phyloP scores from a whole-genome alignment of 768 basidiomycete species.

The Tulasnella sp. region DNA sequence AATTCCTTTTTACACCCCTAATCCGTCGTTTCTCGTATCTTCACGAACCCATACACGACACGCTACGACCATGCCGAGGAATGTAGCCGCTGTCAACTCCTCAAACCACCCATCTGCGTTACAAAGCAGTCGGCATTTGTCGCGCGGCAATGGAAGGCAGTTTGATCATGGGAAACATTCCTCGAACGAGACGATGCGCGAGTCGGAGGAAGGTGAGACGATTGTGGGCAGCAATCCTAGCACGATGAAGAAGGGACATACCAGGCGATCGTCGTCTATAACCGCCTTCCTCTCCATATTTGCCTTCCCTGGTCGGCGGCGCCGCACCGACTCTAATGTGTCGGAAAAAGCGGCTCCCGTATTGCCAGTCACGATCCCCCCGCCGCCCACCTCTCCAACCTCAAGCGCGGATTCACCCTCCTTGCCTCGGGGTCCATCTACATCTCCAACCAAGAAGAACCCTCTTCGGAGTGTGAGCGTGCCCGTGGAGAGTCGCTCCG shows the following conservation, averaged over 20 bases:
- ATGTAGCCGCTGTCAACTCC: not conserved
- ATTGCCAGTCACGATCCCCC: not conserved
- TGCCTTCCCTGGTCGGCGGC: not conserved
- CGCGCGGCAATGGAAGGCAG: not conserved
- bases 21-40: not conserved
- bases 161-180: not conserved
- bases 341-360: not conserved
- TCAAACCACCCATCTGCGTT: not conserved
- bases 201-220: not conserved
- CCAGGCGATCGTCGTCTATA: not conserved
- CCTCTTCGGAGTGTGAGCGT: not conserved
- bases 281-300: conserved; percentile 4
- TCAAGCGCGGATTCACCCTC: not conserved
- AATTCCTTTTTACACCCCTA: not conserved
- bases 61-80: conserved; percentile 1
- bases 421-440: not conserved
- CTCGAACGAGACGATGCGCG: not conserved
- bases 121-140: not conserved
- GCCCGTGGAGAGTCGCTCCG: not conserved
- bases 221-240: not conserved
- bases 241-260: conserved; percentile 4
- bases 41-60: not conserved
- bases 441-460: not conserved
- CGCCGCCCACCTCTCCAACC: not conserved
- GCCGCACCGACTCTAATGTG: not conserved